phyloP scores from a whole-genome alignment of 106 monocot genomes.

The Cymbidium sinense region DNA sequence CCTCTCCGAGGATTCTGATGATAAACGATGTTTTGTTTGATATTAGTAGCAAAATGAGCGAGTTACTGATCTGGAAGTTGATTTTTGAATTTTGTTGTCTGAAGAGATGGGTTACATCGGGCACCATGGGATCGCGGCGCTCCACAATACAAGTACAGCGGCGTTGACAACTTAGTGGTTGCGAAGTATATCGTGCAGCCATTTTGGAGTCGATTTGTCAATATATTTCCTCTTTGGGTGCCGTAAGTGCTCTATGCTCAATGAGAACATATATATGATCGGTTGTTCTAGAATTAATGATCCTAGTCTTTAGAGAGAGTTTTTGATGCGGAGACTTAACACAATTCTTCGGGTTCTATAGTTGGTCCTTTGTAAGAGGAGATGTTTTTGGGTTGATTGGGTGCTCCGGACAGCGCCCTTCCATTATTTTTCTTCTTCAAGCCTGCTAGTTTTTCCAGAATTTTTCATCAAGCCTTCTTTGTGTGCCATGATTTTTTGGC shows the following conservation, averaged over 20 bases:
- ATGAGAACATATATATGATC: not conserved
- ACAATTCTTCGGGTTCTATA: too few species aligned
- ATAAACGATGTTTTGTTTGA: not conserved
- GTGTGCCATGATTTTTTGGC: too few species aligned
- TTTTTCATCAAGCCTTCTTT: too few species aligned
- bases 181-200: constrained; percentile 84
- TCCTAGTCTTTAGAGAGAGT: too few species aligned
- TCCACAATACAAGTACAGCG: constrained; percentile 90
- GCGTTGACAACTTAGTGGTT: constrained; percentile 78
- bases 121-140: constrained; percentile 59
- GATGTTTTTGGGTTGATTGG: too few species aligned
- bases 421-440: too few species aligned
- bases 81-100: not conserved
- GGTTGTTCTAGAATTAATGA: too few species aligned
- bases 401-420: too few species aligned
- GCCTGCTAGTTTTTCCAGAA: too few species aligned
- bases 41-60: not conserved
- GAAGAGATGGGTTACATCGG: constrained; percentile 90
- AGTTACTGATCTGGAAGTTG: not conserved
- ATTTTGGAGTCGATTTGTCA: constrained; percentile 76
- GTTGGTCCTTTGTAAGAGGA: not conserved
- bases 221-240: constrained; percentile 95
- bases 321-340: too few species aligned
- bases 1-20: not conserved
- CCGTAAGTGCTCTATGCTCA: constrained; percentile 48